Evolutionary conservation across 352 stramenopile genomes (phyloP).

Genomic region (Pythium phragmitis): DNA sequence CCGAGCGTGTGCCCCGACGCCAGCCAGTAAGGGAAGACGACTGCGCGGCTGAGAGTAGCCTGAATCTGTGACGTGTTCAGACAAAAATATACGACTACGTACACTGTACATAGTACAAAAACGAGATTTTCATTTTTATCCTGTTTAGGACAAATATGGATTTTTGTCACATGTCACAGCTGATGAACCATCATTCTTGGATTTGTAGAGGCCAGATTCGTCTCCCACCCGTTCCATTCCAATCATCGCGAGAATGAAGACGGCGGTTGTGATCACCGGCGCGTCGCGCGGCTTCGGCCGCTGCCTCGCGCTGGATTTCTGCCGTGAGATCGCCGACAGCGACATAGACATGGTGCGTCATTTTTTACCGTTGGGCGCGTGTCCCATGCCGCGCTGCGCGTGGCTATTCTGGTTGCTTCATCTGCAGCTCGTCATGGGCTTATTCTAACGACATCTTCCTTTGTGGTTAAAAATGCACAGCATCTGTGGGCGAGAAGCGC

Average conservation of each 20-base stretch:
- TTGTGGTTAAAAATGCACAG: conserved; percentile 25
- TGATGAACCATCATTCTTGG: neutral
- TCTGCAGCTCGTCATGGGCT: too few relatives aligned
- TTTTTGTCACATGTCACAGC: too few relatives aligned
- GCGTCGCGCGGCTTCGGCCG: conserved; percentile 85
- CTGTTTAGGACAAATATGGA: too few relatives aligned
- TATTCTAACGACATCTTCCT: neutral
- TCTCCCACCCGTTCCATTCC: neutral
- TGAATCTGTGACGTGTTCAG: neutral
- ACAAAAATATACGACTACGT: neutral
- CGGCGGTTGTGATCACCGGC: conserved; percentile 72
- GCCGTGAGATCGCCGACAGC: conserved; percentile 30
- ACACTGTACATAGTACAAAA: too few relatives aligned
- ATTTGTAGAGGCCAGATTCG: neutral
- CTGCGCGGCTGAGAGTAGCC: neutral
- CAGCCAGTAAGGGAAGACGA: neutral
- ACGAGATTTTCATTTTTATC: too few relatives aligned
- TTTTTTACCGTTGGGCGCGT: neutral
- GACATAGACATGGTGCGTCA: conserved; percentile 52
- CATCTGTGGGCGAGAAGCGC: conserved; percentile 56
- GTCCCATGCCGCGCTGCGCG: neutral
- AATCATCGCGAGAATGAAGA: conserved; percentile 20
- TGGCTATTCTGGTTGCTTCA: neutral
- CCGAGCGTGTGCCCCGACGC: neutral
- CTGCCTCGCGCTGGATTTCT: conserved; percentile 70